Base-by-base conservation (phyloP, 2,329 filamentous ascomycete species). In the Aspergillus thermomutatus region DNA sequence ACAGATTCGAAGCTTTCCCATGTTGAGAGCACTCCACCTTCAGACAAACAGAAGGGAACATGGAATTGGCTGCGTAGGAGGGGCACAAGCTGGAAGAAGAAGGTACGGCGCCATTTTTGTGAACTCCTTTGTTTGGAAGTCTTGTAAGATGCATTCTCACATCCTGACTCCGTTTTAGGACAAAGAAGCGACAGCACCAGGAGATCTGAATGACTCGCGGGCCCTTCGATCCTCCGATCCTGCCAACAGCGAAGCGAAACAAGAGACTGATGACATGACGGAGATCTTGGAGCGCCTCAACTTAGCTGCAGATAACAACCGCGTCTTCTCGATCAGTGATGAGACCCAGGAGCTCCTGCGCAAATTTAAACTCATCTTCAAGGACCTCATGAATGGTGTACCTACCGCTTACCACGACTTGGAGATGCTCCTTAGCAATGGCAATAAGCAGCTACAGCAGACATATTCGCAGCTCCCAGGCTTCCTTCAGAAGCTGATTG, bases 361-460 rank as follows among this genome's bases (percentile, higher is more conserved):
- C 53, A 86, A 87, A 60, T 99, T 99, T 80, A 95, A 91, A 1
- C 81, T 92, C 55, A 87, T 97, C 34, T 89, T 99, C 69, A 94
- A 93, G 71, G 94, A 99, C 71, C 83, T 97, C 17, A 85, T 94
- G 67, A 92, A 92, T 70, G 94, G 94, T 60, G 94, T 91, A 1
- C 94, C 94, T 3, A 97, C 93, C 0, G 94, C 94, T 2, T 96
- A 95, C 73, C 83, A 89, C 69, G 94, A 99, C 71, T 87, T 99
- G n/a, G 86, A 87, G 66, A 83, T 82, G 69, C 78, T 88, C 19
- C 78, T 88, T 61, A 85, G 79, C 9, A 83, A 85, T 54, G 84
- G 83, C n/a, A 84, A 87, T 60, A 75, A 79, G n/a, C 82, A 87
- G 61, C 72, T 89, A 19, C 83, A 87, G 66, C 82, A 83, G 61